phyloP scores from a whole-genome alignment of 805 yeast genomes.

The Ogataea zsoltii region DNA sequence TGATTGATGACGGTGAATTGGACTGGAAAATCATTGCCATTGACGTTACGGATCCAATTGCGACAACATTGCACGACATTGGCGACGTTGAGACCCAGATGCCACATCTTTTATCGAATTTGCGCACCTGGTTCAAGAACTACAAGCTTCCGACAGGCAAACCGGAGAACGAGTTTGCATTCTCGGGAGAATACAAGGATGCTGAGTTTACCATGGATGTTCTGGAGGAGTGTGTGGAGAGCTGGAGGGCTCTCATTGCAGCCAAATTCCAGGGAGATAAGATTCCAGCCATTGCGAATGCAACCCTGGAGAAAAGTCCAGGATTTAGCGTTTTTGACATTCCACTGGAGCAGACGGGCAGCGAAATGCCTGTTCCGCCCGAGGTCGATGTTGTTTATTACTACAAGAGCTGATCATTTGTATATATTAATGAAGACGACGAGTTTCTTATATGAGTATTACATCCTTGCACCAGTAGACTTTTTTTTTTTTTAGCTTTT shows the following conservation, averaged over 20 bases:
- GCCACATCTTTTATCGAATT: slow-evolving; percentile 71
- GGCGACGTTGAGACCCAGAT: slow-evolving; percentile 65
- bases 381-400: slow-evolving; percentile 32
- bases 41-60: slow-evolving; percentile 65
- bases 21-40: slow-evolving; percentile 91
- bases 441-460: too few relatives aligned
- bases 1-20: slow-evolving; percentile 91
- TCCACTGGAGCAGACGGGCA: slow-evolving; percentile 23
- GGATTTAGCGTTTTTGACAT: slow-evolving; percentile 29
- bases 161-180: slow-evolving; percentile 72
- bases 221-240: slow-evolving; percentile 61
- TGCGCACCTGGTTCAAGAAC: slow-evolving; percentile 78
- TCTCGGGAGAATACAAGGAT: slow-evolving; percentile 65
- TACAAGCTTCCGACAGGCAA: slow-evolving; percentile 85
- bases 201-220: slow-evolving; percentile 58
- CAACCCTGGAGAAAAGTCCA: slow-evolving; percentile 35
- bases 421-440: slow-evolving; percentile 16
- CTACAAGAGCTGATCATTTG: slow-evolving; percentile 30
- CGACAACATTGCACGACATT: slow-evolving; percentile 57
- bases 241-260: slow-evolving; percentile 63
- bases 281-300: slow-evolving; percentile 39
- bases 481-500: neutral
- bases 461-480: neutral
- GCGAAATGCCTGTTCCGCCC: slow-evolving; percentile 40
- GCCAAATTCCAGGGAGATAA: slow-evolving; percentile 39